Base-by-base conservation (phyloP, 805 yeast genomes). In the Wickerhamiella alocasiicola region DNA sequence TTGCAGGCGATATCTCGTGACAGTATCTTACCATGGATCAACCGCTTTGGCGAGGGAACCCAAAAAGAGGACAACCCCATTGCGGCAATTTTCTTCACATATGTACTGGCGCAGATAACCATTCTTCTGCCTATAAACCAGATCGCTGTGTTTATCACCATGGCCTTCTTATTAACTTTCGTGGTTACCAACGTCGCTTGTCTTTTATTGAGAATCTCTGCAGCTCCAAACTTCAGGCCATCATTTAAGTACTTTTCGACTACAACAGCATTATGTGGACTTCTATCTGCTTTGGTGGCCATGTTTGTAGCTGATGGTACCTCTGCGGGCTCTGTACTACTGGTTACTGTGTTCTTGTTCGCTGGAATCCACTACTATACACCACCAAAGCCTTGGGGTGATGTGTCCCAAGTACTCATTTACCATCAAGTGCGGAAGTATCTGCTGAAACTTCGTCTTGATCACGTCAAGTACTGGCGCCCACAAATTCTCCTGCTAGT, bases 151-250 rank as follows among this genome's bases (percentile, higher is more conserved):
- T 78, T 85, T 52, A 88, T 91, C 46, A 88, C 97, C 1, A 85
- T 93, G 96, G 95, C 98, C 0, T 88, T 85, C 53, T 66, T 91
- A 39, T 82, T 88, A 91, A 91, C 99, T 0, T 91, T 91, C 53
- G 78, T 88, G 36, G 95, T 88, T 2, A 85, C 94, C 26, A 91
- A 91, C 54, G 60, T 88, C 47, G 97, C 98, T 2, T 93, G 98
- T 57, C 85, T 88, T 55, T 60, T 91, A 40, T 67, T 91, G 50
- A 80, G 78, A 47, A 63, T 91, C 4, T 88, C 95, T 0, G 74
- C 95, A 1, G 98, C 98, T 4, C 98, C 99, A n/a, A 91, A 93
- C 57, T 91, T 91, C 61, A 67, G 99, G 53, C 99, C 99, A 3
- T 82, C 95, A 3, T 91, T 91, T 68, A 78, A 72, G 44, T 91